Evolutionary conservation across 2,329 filamentous ascomycete genomes (phyloP), one percentile per base, ranked within the genome.

Genomic region (Anthostomella pinea): DNA sequence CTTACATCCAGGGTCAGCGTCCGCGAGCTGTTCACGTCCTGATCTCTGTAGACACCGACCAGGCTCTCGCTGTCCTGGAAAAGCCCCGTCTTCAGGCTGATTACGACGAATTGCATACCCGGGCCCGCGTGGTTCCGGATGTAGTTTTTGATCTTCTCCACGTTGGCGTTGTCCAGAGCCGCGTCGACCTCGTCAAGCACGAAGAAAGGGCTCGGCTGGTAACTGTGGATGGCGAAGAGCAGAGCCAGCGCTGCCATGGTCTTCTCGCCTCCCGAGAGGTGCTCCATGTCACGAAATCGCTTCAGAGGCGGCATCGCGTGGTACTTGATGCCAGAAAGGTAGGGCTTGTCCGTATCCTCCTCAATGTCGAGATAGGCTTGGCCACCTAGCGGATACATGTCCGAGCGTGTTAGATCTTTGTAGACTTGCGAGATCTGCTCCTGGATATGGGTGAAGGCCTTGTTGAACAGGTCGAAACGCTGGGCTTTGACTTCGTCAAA

Each of bases 31-130:
- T 97, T 98, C 39, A 88, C 87, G 38, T 83, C 81, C 68, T 98
- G 93, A 59, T 98, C 94, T 49, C 93, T 77, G 70, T 95, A 97
- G 8, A 98, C 89, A 33, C 93, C 93, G 4, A 98, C 89, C 53
- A 98, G 65, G 44, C 89, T 94, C 72, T 98, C 90, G 58, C 88
- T 95, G 63, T 94, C 87, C 66, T 98, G 90, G 69, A 97, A 98
- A 38, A 98, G 72, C 2, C 89, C 90, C 0, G 89, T 86, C 75
- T 98, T 98, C 60, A 98, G 75, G 67, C 83, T 89, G 63, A 98
- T 98, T 50, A 98, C 93, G 43, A 98, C 94, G 53, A 98, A 98
- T 63, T 98, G 93, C 89, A 97, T 97, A 10, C 94, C 94, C 2
- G 93, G 93, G 1, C 88, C 87, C 1, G 90, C 87, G 64, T 98